Evolutionary conservation across 352 stramenopile genomes (phyloP), one percentile per base, ranked within the genome.

Genomic region (Phytophthora aleatoria): DNA sequence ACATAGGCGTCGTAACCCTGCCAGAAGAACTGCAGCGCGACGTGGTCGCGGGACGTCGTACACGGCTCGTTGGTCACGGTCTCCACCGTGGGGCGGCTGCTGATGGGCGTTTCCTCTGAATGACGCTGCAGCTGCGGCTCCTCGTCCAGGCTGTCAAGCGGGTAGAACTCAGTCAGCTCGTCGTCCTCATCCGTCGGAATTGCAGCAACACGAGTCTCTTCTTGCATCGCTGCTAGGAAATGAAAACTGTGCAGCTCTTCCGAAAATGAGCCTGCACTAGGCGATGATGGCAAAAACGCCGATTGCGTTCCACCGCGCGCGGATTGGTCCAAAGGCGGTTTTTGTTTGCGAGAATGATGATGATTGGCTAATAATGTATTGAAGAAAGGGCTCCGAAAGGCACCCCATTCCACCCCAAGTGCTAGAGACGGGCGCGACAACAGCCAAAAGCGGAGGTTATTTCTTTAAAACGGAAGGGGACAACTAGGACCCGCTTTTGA

Each of bases 1-100:
- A 83, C 76, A 56, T 87, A 88, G 20, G 81, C 76, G 50, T 87
- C 78, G 54, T 87, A 87, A 24, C 81, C 78, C 53, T 90, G 81
- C 78, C 81, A 90, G 65, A 83, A 90, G 39, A 90, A 76, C 60
- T 88, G 81, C 45, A 90, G 58, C 33, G 81, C 76, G 11, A 87
- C 49, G 15, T 82, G 74, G 72, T 86, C 76, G 30, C 57, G 79
- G 7, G 76, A 88, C 42, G 69, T 85, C 38, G 80, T 72, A 61
- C 61, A 74, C 2, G 53, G 16, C 11, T 27, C 61, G 10, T 28
- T 51, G 5, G 48, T 66, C 41, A 71, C 56, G 3, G 56, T 74
- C 48, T 77, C 69, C 20, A 71, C 28, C 2, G 50, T 47, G 2
- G 59, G 38, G 16, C 28, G 53, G 20, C 6, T 28, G 41, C 41